Conservation (phyloP, 2,329 filamentous ascomycete genomes). For the Ceratocystiopsis sp. region DNA sequence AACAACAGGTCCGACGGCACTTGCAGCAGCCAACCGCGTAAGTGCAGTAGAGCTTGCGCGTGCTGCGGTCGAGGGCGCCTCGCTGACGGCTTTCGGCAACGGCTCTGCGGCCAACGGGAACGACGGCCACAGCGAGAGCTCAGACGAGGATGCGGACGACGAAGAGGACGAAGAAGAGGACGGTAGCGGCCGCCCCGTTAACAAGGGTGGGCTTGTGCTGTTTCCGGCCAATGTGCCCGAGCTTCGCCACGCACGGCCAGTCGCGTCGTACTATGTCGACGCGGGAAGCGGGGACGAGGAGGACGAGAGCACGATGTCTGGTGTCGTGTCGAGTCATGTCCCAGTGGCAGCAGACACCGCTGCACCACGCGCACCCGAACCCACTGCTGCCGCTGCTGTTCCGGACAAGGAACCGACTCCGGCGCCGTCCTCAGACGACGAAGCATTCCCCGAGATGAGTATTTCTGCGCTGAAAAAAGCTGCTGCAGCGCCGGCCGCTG, state of each 20-base stretch:
- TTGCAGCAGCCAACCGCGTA: neutral
- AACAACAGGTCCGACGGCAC: constrained; percentile 7
- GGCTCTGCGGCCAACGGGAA: no score
- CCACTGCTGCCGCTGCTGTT: no score
- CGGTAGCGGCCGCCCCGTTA: neutral
- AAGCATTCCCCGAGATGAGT: no score
- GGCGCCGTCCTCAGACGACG: no score
- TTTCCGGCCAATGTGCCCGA: constrained; percentile 5
- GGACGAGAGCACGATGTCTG: neutral
- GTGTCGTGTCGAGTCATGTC: no score
- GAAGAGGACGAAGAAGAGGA: neutral
- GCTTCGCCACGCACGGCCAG: constrained; percentile 7
- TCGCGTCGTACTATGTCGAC: constrained; percentile 4
- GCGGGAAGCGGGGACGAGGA: constrained; percentile 6
- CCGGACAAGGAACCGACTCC: no score
- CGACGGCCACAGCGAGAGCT: neutral
- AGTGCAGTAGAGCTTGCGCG: no score
- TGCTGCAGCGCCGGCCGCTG: no score
- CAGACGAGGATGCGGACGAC: neutral
- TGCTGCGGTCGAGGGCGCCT: no score
- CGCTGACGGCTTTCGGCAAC: no score
- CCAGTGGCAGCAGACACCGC: neutral
- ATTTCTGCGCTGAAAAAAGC: no score
- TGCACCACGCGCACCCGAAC: neutral
- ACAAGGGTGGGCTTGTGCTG: neutral